A percentile compares a stretch with the other conserved stretches of the same genome.
phyloP scores from a whole-genome alignment of 2,329 filamentous ascomycete species.

The Pseudocercospora ulei region DNA sequence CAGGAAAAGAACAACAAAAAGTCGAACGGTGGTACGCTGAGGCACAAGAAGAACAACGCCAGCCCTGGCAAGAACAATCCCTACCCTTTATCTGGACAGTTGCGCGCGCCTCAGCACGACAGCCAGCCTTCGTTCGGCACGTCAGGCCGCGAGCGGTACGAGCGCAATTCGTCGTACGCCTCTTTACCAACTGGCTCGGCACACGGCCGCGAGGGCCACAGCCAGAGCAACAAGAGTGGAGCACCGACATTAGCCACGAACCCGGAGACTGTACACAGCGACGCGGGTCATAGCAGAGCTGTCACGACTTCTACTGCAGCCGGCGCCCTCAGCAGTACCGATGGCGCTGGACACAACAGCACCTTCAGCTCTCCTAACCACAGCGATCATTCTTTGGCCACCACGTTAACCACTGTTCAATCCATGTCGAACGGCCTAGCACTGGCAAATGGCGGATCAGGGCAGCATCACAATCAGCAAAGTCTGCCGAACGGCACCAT shows the following conservation, averaged over 20 bases:
- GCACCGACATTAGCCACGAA: constrained; percentile 79
- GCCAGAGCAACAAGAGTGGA: constrained; percentile 59
- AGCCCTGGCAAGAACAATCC: constrained; percentile 61
- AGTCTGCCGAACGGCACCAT: constrained; percentile 36
- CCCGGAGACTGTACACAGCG: constrained; percentile 62
- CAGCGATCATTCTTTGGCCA: constrained; percentile 69
- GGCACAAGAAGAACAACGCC: constrained; percentile 32
- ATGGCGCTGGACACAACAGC: constrained; percentile 54
- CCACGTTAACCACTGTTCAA: constrained; percentile 76
- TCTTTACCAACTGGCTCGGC: constrained; percentile 43
- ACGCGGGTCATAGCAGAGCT: constrained; percentile 67
- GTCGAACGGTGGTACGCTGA: constrained; percentile 15
- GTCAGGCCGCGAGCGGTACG: constrained; percentile 19
- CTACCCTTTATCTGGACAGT: constrained; percentile 71
- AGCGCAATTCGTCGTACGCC: constrained; percentile 42
- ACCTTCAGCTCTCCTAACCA: constrained; percentile 77
- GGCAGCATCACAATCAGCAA: constrained; percentile 33
- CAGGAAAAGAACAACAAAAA: constrained; percentile 35
- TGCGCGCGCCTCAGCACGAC: constrained; percentile 45
- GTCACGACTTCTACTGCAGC: constrained; percentile 64
- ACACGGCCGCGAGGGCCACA: constrained; percentile 49
- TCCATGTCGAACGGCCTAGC: constrained; percentile 48
- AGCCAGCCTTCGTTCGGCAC: constrained; percentile 30
- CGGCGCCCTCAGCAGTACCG: constrained; percentile 51
- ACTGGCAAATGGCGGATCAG: constrained; percentile 28